These are phyloP conservation scores for Sicyos edulis DNA, from an alignment of 306 rosid species.

Conservation along the genomic window DNA sequence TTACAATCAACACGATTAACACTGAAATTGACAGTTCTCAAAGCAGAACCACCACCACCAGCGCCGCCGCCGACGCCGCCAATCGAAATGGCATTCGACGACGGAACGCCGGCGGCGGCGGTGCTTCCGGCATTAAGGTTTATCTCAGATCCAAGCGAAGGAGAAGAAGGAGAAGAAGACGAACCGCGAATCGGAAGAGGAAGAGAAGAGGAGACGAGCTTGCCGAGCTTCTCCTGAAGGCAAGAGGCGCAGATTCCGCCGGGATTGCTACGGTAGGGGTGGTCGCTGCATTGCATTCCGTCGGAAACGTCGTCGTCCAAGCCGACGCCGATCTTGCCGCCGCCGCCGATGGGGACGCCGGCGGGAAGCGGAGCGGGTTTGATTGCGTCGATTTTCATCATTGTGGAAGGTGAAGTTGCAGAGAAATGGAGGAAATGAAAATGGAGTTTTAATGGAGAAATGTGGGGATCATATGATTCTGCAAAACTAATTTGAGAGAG, in stretches of 20 bases:
- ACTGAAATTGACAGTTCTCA: slow-evolving; percentile 17
- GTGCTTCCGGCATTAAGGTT: not conserved
- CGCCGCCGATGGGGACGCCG: slow-evolving; percentile 20
- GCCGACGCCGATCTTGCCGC: slow-evolving; percentile 29
- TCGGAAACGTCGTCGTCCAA: slow-evolving; percentile 61
- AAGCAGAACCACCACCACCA: not conserved
- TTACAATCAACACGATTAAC: slow-evolving; percentile 12
- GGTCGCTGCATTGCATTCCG: slow-evolving; percentile 84
- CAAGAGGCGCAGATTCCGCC: slow-evolving; percentile 98
- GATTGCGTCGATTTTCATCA: slow-evolving; percentile 38
- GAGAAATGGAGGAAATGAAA: not conserved
- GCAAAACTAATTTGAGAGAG: slow-evolving; percentile 10
- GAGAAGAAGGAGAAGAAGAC: slow-evolving; percentile 66
- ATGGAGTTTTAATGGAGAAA: not conserved
- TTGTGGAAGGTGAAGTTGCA: not conserved
- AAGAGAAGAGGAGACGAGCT: slow-evolving; percentile 73
- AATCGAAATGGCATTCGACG: slow-evolving; percentile 30
- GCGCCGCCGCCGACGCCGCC: slow-evolving; percentile 25
- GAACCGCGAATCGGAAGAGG: slow-evolving; percentile 59
- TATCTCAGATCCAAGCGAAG: slow-evolving; percentile 63
- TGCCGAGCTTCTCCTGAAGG: slow-evolving; percentile 92
- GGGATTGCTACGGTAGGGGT: slow-evolving; percentile 69
- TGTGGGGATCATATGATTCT: slow-evolving; percentile 14
- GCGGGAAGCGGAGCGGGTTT: slow-evolving; percentile 14
- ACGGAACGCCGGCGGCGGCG: slow-evolving; percentile 12